These are phyloP conservation scores for Yarrowia hollandica DNA, from an alignment of 805 yeast genomes.

Conservation along the genomic window DNA sequence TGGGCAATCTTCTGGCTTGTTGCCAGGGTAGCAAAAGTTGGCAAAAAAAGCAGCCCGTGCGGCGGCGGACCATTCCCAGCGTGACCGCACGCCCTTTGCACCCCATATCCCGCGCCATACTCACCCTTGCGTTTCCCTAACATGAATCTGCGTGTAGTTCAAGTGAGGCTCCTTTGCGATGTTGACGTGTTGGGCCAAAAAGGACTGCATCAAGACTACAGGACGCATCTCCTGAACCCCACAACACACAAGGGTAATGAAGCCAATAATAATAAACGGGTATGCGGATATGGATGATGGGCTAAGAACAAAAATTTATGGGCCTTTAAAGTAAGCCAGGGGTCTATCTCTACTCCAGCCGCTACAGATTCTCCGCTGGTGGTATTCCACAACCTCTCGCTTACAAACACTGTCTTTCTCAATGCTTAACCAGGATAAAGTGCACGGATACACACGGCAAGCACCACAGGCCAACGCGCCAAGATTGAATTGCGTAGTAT, in stretches of 20 bases:
- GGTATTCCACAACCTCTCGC: too few species aligned
- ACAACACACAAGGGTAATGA: neutral
- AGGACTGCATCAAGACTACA: slow-evolving; percentile 25
- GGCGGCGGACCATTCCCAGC: too few species aligned
- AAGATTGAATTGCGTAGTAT: slow-evolving; percentile 6
- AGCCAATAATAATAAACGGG: neutral
- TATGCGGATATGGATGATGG: too few species aligned
- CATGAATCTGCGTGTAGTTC: slow-evolving; percentile 22
- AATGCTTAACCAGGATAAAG: slow-evolving; percentile 8
- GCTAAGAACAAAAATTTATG: too few species aligned
- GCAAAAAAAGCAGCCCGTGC: too few species aligned
- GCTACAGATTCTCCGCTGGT: too few species aligned
- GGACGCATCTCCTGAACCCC: slow-evolving; percentile 25
- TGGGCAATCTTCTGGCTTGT: too few species aligned
- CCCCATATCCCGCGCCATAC: neutral
- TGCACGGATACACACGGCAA: slow-evolving; percentile 27
- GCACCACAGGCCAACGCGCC: slow-evolving; percentile 14
- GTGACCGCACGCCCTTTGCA: too few species aligned
- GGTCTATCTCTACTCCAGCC: too few species aligned
- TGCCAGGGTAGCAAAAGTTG: too few species aligned
- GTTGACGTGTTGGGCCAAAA: slow-evolving; percentile 27
- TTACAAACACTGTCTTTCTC: neutral
- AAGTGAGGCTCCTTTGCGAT: slow-evolving; percentile 1
- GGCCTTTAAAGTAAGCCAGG: too few species aligned
- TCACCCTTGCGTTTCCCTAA: slow-evolving; percentile 29